Conservation (phyloP, 1,284 basidiomycete species). For the Cryptococcus jaspeensis region DNA sequence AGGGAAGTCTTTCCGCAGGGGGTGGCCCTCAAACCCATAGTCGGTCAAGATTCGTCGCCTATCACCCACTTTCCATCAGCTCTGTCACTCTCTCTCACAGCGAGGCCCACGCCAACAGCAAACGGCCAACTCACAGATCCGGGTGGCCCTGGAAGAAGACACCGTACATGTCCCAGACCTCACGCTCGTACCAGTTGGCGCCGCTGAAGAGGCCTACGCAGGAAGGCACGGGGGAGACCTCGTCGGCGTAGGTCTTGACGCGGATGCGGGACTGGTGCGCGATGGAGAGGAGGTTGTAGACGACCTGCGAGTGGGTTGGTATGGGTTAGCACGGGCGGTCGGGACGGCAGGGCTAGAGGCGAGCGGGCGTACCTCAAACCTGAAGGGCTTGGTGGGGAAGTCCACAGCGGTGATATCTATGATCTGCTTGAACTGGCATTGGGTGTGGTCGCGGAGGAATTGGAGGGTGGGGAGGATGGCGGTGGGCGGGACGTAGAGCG, state of each 20-base stretch:
- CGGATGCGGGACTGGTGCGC: slow-evolving; percentile 73
- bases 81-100: background rate
- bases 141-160: slow-evolving; percentile 97
- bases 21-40: slow-evolving; percentile 99
- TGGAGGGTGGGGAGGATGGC: slow-evolving; percentile 81
- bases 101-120: slow-evolving; percentile 14
- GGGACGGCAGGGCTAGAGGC: too few species aligned
- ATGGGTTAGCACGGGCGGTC: background rate
- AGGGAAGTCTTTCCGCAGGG: slow-evolving; percentile 96
- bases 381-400: slow-evolving; percentile 86
- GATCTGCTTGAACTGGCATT: slow-evolving; percentile 89
- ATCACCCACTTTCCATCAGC: slow-evolving; percentile 5
- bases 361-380: slow-evolving; percentile 68
- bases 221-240: slow-evolving; percentile 91
- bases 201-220: slow-evolving; percentile 76
- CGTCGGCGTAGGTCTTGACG: slow-evolving; percentile 97
- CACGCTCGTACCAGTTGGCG: slow-evolving; percentile 96
- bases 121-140: slow-evolving; percentile 71
- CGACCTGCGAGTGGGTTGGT: slow-evolving; percentile 56
- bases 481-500: slow-evolving; percentile 73
- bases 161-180: slow-evolving; percentile 97
- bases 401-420: slow-evolving; percentile 97
- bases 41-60: slow-evolving; percentile 96
- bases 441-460: slow-evolving; percentile 94
- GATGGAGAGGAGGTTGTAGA: slow-evolving; percentile 90